These are phyloP conservation scores for Lobosporangium transversale DNA, from an alignment of 192 early-diverging fungal species.

Conservation along the genomic window DNA sequence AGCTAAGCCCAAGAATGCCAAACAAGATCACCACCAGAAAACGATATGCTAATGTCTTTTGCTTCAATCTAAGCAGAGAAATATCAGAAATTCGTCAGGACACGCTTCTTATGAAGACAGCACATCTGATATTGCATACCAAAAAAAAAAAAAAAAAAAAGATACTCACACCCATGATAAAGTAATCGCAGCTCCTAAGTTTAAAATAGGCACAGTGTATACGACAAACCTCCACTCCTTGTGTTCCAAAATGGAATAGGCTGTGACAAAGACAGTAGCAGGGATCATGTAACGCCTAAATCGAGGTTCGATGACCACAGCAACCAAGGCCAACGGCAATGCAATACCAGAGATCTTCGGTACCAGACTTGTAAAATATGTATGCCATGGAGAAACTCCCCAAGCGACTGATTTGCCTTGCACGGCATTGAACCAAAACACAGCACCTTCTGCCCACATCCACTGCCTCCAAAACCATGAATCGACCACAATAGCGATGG, in stretches of 20 bases:
- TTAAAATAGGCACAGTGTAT: constrained; percentile 84
- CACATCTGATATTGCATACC: background rate
- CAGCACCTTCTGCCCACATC: constrained; percentile 79
- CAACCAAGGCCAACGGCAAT: constrained; percentile 70
- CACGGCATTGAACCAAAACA: constrained; percentile 82
- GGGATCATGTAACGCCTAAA: constrained; percentile 65
- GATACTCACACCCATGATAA: constrained; percentile 56
- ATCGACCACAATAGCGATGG: constrained; percentile 67
- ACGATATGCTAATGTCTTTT: constrained; percentile 50
- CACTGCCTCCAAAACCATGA: constrained; percentile 79
- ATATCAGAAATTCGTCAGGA: background rate
- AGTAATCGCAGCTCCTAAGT: constrained; percentile 70
- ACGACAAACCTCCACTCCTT: constrained; percentile 98
- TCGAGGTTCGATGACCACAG: constrained; percentile 56
- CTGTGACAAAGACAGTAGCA: constrained; percentile 61
- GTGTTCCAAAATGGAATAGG: constrained; percentile 84
- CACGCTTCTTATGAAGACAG: background rate
- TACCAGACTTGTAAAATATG: constrained; percentile 78
- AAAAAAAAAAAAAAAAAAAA: constrained; percentile 14
- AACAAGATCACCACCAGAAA: constrained; percentile 26
- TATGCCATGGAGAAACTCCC: constrained; percentile 76
- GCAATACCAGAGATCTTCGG: constrained; percentile 80
- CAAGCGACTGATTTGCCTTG: constrained; percentile 72
- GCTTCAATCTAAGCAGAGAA: constrained; percentile 30
- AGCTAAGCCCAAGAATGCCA: constrained; percentile 22